Percentiles rank a stretch among this genome's conserved stretches.
phyloP scores from a whole-genome alignment of 2,329 filamentous ascomycete species.

The Periconia sp. region DNA sequence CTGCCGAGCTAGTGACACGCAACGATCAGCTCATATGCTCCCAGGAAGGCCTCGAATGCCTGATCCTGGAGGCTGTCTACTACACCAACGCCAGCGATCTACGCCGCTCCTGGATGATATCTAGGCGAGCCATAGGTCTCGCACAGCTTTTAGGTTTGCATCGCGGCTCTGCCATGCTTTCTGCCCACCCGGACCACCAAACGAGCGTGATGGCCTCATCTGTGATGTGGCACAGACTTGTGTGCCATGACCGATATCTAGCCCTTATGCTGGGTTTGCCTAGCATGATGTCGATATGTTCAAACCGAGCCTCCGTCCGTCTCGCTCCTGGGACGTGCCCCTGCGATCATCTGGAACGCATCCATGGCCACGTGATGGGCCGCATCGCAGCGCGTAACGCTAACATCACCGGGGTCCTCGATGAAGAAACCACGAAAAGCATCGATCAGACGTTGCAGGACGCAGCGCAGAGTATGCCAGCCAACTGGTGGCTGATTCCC shows the following conservation, averaged over 20 bases:
- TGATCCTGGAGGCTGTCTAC: constrained; percentile 48
- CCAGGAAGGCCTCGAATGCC: constrained; percentile 47
- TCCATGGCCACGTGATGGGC: constrained; percentile 39
- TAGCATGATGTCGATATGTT: not conserved
- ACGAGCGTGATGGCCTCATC: constrained; percentile 1
- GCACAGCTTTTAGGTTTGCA: constrained; percentile 53
- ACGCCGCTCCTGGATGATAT: constrained; percentile 44
- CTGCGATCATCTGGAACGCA: constrained; percentile 39
- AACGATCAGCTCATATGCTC: constrained; percentile 44
- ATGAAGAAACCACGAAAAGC: constrained; percentile 30
- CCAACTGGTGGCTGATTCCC: constrained; percentile 22
- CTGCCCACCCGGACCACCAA: not conserved
- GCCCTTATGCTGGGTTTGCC: constrained; percentile 50
- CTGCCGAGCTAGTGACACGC: constrained; percentile 32
- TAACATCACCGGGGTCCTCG: constrained; percentile 15
- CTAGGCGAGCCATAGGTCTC: constrained; percentile 45
- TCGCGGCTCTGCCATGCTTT: too few relatives aligned
- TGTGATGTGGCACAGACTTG: constrained; percentile 47
- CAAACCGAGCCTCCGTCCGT: too few relatives aligned
- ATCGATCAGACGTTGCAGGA: constrained; percentile 18
- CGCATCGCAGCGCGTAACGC: constrained; percentile 50
- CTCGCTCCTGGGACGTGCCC: too few relatives aligned
- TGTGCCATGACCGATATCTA: constrained; percentile 45
- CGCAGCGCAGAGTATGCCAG: constrained; percentile 15
- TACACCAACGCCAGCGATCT: constrained; percentile 48